phyloP scores from a whole-genome alignment of 106 monocot species.

The Posidonia australis region DNA sequence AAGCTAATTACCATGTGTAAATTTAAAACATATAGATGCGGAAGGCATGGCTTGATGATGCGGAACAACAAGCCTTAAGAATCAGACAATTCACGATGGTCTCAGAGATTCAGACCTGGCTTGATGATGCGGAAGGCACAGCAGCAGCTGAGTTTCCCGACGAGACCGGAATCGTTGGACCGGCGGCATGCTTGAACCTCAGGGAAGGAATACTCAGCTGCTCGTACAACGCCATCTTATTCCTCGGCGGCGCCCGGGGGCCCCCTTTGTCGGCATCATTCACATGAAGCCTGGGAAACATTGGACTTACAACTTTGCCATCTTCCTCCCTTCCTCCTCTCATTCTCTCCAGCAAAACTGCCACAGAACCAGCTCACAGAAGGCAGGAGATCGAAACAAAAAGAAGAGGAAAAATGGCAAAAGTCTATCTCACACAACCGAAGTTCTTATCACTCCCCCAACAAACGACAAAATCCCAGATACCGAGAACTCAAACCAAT shows the following conservation, averaged over 20 bases:
- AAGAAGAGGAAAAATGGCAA: background rate
- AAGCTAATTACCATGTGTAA: background rate
- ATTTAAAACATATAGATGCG: no score
- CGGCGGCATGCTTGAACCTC: conserved; percentile 29
- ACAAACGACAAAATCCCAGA: no score
- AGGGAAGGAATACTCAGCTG: conserved; percentile 73
- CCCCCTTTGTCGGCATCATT: conserved; percentile 79
- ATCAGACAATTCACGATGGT: no score
- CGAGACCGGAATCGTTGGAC: conserved; percentile 11
- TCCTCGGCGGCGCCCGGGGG: conserved; percentile 88
- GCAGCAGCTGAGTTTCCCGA: conserved; percentile 11
- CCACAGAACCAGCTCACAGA: background rate
- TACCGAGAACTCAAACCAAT: no score
- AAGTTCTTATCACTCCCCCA: no score
- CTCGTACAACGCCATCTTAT: conserved; percentile 98
- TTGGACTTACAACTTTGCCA: conserved; percentile 17
- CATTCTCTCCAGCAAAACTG: background rate
- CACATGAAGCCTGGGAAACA: conserved; percentile 93
- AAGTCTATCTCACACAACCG: no score
- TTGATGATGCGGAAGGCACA: conserved; percentile 29
- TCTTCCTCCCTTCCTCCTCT: conserved; percentile 5
- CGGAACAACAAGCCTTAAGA: no score
- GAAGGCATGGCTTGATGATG: no score
- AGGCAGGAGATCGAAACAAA: background rate
- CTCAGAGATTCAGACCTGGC: conserved; percentile 18